Conservation (phyloP, 805 yeast genomes). For the Vanderwaltozyma verrucispora region DNA sequence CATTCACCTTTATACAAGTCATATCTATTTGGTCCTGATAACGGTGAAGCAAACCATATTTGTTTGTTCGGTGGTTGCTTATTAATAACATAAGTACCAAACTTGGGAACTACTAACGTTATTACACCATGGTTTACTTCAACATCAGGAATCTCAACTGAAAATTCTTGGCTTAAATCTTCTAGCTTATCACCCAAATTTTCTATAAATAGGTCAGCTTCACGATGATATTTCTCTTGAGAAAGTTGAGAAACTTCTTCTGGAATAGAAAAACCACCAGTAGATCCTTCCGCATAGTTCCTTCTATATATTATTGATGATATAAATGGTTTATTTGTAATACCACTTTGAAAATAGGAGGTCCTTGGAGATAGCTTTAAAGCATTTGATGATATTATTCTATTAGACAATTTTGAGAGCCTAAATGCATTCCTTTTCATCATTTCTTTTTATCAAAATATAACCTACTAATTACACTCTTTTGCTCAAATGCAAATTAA, state of each 20-base stretch:
- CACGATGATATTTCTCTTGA: slow-evolving; percentile 46
- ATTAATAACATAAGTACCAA: slow-evolving; percentile 85
- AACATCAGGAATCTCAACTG: slow-evolving; percentile 64
- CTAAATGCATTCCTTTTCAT: too few species aligned
- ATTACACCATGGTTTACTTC: slow-evolving; percentile 70
- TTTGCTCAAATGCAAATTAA: too few species aligned
- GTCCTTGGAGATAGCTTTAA: too few species aligned
- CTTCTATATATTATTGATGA: not conserved
- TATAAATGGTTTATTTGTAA: too few species aligned
- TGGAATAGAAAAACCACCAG: slow-evolving; percentile 48
- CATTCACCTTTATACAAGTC: slow-evolving; percentile 69
- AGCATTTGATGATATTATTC: too few species aligned
- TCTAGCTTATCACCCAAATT: slow-evolving; percentile 57
- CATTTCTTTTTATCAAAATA: too few species aligned
- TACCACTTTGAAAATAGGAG: too few species aligned
- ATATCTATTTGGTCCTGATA: slow-evolving; percentile 84
- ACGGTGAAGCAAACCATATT: slow-evolving; percentile 89
- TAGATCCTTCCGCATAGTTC: slow-evolving; percentile 19
- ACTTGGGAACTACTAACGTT: slow-evolving; percentile 56
- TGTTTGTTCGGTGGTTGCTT: slow-evolving; percentile 97
- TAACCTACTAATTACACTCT: too few species aligned
- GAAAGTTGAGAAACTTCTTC: slow-evolving; percentile 40
- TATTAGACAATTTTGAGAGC: too few species aligned
- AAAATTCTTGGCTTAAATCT: slow-evolving; percentile 46
- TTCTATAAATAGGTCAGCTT: slow-evolving; percentile 64